Base-by-base conservation (phyloP, 345 rosid genomes). In the Gossypium sturtianum region DNA sequence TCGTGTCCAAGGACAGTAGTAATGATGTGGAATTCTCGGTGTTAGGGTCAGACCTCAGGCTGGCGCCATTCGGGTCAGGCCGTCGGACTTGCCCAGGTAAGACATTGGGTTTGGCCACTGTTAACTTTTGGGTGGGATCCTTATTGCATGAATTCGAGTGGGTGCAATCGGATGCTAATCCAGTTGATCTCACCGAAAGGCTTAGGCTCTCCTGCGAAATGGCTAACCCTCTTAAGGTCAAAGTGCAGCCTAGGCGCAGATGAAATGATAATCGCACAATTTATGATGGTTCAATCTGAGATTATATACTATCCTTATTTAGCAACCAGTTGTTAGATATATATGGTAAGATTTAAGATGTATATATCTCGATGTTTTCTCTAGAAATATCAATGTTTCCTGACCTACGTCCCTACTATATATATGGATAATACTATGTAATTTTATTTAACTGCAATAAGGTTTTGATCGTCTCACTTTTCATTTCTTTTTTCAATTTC, bases 21-120 rank as follows among this genome's bases (percentile, higher is more conserved):
- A 84, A 72, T 0, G 87, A 82, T 16, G 67, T 71, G 70, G 97
- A 86, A 56, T 87, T 91, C 74, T 87, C 91, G 10, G 87, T 93
- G 38, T 80, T 89, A 2, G 98, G 98, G 20, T 89, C 98, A 60
- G 97, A 93, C 81, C 86, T 90, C 6, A 84, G 88, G 73, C 79
- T 91, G 48, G 98, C 98, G 0, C 98, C 98, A 8, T 93, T 93
- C 48, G 97, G 98, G 25, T 91, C 97, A 34, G 97, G 98, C 22
- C 84, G 96, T 29, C 75, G 98, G 76, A 72, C 74, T 25, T 93
- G 98, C 66, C 98, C 98, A 0, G 97, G 98, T 0, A 93, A 91
- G 84, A 70, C 83, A 17, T 63, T 91, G 75, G 94, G 90, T 23
- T 68, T 93, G 29, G 77, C 88, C 1, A 85, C 91, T 9, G 98